These are phyloP conservation scores for Pseudopyrenochaeta lycopersici DNA, from an alignment of 2,329 filamentous ascomycete genomes.

Conservation along the genomic window DNA sequence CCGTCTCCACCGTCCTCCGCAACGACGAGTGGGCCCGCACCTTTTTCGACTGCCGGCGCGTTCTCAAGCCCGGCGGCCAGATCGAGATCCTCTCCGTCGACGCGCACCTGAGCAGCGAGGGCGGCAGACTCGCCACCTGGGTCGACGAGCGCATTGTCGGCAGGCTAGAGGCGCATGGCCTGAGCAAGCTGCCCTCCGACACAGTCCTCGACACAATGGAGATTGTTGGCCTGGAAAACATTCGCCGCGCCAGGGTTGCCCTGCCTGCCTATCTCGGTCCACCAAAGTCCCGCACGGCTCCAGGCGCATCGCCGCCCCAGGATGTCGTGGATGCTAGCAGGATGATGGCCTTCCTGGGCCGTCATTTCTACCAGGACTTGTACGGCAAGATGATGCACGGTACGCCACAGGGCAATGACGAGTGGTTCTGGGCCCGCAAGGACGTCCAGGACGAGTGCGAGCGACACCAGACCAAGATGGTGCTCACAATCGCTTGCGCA, in stretches of 20 bases:
- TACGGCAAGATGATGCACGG: constrained; percentile 28
- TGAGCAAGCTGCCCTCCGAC: constrained; percentile 35
- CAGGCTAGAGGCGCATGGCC: constrained; percentile 28
- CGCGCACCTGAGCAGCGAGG: constrained; percentile 34
- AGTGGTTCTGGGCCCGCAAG: constrained; percentile 37
- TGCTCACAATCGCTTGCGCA: constrained; percentile 36
- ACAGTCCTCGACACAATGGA: constrained; percentile 40
- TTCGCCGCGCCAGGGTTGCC: constrained; percentile 36
- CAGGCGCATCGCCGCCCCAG: not conserved
- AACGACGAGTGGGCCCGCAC: constrained; percentile 38
- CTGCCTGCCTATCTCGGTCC: constrained; percentile 27
- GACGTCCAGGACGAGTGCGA: constrained; percentile 34
- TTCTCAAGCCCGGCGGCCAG: constrained; percentile 37
- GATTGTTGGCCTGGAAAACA: constrained; percentile 37
- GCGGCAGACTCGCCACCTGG: constrained; percentile 29
- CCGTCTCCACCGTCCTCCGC: constrained; percentile 31
- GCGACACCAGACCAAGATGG: constrained; percentile 35
- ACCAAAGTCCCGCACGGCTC: constrained; percentile 2
- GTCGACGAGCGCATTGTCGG: constrained; percentile 33
- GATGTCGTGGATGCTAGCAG: constrained; percentile 28
- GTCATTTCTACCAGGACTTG: constrained; percentile 36
- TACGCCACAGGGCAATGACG: constrained; percentile 22
- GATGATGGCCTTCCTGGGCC: constrained; percentile 38
- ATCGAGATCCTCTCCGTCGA: constrained; percentile 38
- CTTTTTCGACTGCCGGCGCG: constrained; percentile 40